phyloP scores from a whole-genome alignment of 371 early-diverging fungal genomes.

The Mortierella sp. region DNA sequence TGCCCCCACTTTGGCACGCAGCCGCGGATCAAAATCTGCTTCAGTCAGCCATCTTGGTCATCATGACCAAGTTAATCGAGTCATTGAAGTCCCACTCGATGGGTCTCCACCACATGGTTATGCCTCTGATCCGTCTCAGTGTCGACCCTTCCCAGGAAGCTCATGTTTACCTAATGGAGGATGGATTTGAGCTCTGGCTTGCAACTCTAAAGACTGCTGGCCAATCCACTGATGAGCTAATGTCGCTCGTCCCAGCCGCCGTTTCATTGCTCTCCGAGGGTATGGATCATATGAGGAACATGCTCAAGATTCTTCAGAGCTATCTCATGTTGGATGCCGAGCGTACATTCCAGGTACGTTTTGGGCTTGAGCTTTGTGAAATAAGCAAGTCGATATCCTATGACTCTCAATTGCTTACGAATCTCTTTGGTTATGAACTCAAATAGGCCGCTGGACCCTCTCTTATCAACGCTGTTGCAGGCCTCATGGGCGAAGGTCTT shows the following conservation, averaged over 20 bases:
- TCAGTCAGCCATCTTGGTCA: constrained; percentile 82
- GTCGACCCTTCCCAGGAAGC: constrained; percentile 79
- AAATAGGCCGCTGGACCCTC: constrained; percentile 60
- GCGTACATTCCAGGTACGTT: constrained; percentile 39
- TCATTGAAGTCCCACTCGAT: constrained; percentile 79
- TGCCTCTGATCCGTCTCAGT: constrained; percentile 83
- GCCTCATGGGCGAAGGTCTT: constrained; percentile 68
- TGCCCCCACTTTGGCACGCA: constrained; percentile 88
- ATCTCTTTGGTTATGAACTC: background rate
- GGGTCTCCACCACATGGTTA: constrained; percentile 79
- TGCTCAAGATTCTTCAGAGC: constrained; percentile 85
- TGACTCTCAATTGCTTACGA: background rate
- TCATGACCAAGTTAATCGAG: constrained; percentile 83
- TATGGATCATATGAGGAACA: constrained; percentile 80
- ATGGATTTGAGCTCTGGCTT: constrained; percentile 91
- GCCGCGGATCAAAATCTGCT: constrained; percentile 83
- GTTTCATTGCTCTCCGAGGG: constrained; percentile 80
- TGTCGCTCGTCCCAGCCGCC: constrained; percentile 74
- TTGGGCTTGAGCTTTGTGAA: background rate
- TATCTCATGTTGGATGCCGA: constrained; percentile 77
- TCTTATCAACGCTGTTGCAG: constrained; percentile 68
- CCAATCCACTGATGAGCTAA: constrained; percentile 64
- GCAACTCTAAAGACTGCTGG: constrained; percentile 80
- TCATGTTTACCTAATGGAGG: constrained; percentile 89
- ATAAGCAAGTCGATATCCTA: background rate